Conservation (phyloP, 1,284 basidiomycete genomes). For the Phlebopus sp. region DNA sequence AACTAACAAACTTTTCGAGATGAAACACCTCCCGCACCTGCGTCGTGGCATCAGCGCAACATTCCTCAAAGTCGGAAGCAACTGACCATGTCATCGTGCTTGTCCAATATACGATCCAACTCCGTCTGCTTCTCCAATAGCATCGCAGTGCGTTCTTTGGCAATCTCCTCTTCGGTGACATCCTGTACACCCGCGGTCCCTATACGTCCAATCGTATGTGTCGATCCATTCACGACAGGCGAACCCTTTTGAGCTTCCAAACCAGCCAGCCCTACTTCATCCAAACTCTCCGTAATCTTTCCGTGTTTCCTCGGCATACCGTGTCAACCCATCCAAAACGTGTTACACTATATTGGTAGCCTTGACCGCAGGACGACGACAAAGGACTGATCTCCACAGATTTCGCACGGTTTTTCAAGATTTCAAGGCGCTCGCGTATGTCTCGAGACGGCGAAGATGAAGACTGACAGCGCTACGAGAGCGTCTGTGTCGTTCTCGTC, state of each 20-base stretch:
- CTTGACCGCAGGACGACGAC: slow-evolving; percentile 3
- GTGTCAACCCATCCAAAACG: not conserved
- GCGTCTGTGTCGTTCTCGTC: slow-evolving; percentile 1
- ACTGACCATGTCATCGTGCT: slow-evolving; percentile 75
- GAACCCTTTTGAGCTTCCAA: not conserved
- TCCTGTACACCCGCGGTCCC: slow-evolving; percentile 5
- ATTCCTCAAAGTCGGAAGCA: not conserved
- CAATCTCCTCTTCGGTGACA: slow-evolving; percentile 28
- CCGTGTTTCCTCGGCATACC: slow-evolving; percentile 10
- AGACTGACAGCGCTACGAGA: slow-evolving; percentile 5
- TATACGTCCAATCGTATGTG: not conserved
- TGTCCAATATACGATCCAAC: slow-evolving; percentile 58
- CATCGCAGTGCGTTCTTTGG: slow-evolving; percentile 42
- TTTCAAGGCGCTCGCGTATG: slow-evolving; percentile 43
- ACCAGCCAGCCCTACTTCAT: not conserved
- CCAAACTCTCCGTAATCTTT: not conserved
- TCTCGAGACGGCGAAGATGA: slow-evolving; percentile 7
- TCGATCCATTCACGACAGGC: not conserved
- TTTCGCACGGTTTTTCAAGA: slow-evolving; percentile 54
- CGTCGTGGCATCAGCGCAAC: not conserved
- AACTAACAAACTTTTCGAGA: slow-evolving; percentile 72
- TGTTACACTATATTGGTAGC: not conserved
- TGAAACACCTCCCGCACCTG: slow-evolving; percentile 85
- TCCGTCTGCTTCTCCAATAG: slow-evolving; percentile 57
- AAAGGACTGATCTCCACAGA: slow-evolving; percentile 49